Evolutionary conservation across 1,139 yeast genomes (phyloP).

Genomic region (Blastobotrys apis): DNA sequence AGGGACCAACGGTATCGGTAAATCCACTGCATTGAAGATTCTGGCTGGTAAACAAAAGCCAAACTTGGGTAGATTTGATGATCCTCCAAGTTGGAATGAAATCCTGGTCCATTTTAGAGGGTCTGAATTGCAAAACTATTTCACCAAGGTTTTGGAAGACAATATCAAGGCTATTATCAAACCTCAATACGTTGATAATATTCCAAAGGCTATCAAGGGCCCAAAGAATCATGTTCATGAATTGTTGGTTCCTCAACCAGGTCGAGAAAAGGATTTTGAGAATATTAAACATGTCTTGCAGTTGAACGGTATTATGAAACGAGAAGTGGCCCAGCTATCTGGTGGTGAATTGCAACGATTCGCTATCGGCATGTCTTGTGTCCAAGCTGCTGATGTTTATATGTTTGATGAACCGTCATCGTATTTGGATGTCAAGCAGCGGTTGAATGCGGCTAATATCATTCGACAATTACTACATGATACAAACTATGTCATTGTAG

Average conservation of each 20-base stretch:
- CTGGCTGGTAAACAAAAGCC: slow-evolving; percentile 99
- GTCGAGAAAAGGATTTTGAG: slow-evolving; percentile 59
- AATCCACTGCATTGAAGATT: slow-evolving; percentile 95
- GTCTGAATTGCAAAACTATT: slow-evolving; percentile 91
- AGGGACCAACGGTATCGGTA: slow-evolving; percentile 99
- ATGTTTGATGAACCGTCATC: slow-evolving; percentile 99
- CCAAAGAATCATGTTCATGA: slow-evolving; percentile 85
- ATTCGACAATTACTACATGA: slow-evolving; percentile 79
- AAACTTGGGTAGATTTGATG: slow-evolving; percentile 85
- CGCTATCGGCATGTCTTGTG: slow-evolving; percentile 96
- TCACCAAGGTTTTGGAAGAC: slow-evolving; percentile 90
- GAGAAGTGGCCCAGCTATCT: slow-evolving; percentile 84
- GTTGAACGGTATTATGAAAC: slow-evolving; percentile 63
- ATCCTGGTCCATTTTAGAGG: slow-evolving; percentile 90
- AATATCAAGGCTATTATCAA: slow-evolving; percentile 90
- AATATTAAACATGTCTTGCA: slow-evolving; percentile 66
- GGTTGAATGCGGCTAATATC: slow-evolving; percentile 93
- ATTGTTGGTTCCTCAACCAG: slow-evolving; percentile 67
- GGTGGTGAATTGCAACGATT: slow-evolving; percentile 99
- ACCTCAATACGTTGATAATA: slow-evolving; percentile 96
- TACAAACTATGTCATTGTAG: slow-evolving; percentile 82
- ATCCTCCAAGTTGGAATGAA: slow-evolving; percentile 97
- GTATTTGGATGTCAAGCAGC: slow-evolving; percentile 95
- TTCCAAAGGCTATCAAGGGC: slow-evolving; percentile 93
- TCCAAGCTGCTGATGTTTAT: slow-evolving; percentile 89